These are phyloP conservation scores for Rubus parviflorus DNA, from an alignment of 306 rosid genomes.

Conservation along the genomic window DNA sequence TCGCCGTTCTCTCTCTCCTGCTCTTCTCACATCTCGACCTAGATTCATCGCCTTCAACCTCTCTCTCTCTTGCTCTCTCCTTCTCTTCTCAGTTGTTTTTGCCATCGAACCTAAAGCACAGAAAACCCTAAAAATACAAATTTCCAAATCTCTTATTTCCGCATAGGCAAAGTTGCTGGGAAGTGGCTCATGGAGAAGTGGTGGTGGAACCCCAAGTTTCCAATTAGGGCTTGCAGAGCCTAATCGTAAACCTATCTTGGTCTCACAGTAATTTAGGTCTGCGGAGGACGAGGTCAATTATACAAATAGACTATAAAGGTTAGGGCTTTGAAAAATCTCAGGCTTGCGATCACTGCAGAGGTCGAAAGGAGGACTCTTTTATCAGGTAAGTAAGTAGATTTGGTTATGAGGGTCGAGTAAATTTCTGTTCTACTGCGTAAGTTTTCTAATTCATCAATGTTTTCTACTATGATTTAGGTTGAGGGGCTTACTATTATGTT, in stretches of 20 bases:
- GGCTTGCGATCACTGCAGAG: not conserved
- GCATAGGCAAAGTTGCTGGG: too few relatives aligned
- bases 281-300: not conserved
- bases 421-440: too few relatives aligned
- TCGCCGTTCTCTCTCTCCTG: too few relatives aligned
- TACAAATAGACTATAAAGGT: not conserved
- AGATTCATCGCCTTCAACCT: too few relatives aligned
- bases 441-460: not conserved
- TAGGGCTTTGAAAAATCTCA: slow-evolving; percentile 4
- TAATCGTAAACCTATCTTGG: not conserved
- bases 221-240: slow-evolving; percentile 6
- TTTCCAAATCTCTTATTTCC: too few relatives aligned
- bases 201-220: slow-evolving; percentile 10
- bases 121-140: too few relatives aligned
- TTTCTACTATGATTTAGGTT: slow-evolving; percentile 24
- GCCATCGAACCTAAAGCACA: too few relatives aligned
- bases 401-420: not conserved
- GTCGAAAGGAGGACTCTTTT: slow-evolving; percentile 3
- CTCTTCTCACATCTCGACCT: too few relatives aligned
- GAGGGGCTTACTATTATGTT: slow-evolving; percentile 41
- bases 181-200: not conserved
- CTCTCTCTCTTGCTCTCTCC: too few relatives aligned
- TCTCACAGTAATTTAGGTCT: not conserved
- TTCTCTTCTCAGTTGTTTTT: too few relatives aligned
- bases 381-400: not conserved